Conservation (phyloP, 2,329 filamentous ascomycete genomes). For the Akanthomyces lecanii region DNA sequence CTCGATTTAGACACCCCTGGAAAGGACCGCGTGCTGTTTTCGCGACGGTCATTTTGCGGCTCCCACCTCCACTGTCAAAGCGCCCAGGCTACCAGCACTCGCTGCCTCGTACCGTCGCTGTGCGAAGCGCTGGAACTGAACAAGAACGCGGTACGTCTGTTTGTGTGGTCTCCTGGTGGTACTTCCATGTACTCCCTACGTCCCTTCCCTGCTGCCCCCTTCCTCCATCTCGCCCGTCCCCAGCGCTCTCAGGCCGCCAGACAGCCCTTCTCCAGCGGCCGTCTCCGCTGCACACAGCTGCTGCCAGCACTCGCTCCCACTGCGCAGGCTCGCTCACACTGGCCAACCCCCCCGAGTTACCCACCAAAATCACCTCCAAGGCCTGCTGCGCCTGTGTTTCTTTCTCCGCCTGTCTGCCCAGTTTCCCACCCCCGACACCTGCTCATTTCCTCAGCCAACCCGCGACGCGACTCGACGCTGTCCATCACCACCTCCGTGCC, state of each 20-base stretch:
- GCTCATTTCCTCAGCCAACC: constrained; percentile 35
- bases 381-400: constrained; percentile 5
- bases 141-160: not conserved
- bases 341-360: constrained; percentile 7
- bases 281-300: not conserved
- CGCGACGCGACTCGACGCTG: constrained; percentile 39
- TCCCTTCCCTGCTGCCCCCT: not conserved
- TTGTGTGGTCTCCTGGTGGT: not conserved
- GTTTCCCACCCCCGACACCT: constrained; percentile 22
- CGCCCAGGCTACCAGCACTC: not conserved
- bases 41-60: constrained; percentile 12
- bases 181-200: not conserved
- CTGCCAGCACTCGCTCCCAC: not conserved
- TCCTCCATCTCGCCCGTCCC: not conserved
- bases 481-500: constrained; percentile 37
- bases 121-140: not conserved
- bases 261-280: not conserved
- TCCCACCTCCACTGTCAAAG: constrained; percentile 11
- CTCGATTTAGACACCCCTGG: not conserved
- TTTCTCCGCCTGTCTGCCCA: constrained; percentile 12
- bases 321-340: not conserved
- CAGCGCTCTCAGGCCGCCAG: not conserved
- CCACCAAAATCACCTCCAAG: constrained; percentile 6
- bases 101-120: not conserved
- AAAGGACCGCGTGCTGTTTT: constrained; percentile 4